These are phyloP conservation scores for Oxyria digyna DNA, from an alignment of 148 eudicot genomes.

Conservation along the genomic window DNA sequence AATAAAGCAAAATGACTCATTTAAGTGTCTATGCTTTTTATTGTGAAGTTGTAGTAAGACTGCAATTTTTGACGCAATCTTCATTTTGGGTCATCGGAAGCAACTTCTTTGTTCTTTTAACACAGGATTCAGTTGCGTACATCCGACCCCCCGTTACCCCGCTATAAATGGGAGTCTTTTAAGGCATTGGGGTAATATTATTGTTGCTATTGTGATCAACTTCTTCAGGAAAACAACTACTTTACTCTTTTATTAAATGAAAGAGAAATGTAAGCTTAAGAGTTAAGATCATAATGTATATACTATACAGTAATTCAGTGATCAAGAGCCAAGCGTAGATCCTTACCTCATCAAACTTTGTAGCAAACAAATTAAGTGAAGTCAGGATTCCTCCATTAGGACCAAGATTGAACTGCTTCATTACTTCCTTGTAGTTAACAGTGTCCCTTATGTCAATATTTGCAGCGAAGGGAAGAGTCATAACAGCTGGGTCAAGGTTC, in stretches of 20 bases:
- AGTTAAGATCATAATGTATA: background rate
- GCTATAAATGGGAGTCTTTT: too few species aligned
- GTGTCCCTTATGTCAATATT: slow-evolving; percentile 94
- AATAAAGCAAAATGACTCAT: too few species aligned
- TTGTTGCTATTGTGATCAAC: too few species aligned
- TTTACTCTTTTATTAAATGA: background rate
- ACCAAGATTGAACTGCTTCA: slow-evolving; percentile 90
- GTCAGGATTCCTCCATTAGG: slow-evolving; percentile 93
- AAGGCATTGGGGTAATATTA: too few species aligned
- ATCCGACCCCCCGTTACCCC: too few species aligned
- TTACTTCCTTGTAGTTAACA: slow-evolving; percentile 85
- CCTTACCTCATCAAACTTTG: slow-evolving; percentile 87
- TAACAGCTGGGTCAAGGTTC: slow-evolving; percentile 90
- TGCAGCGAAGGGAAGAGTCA: slow-evolving; percentile 81
- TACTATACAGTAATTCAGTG: background rate
- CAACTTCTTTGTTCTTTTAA: too few species aligned
- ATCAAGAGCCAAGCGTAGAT: background rate
- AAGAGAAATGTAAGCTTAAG: background rate
- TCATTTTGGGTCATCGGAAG: too few species aligned
- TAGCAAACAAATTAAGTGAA: slow-evolving; percentile 80
- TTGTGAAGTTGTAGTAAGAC: too few species aligned
- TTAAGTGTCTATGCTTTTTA: too few species aligned
- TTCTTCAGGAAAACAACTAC: background rate
- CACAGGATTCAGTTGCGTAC: too few species aligned
- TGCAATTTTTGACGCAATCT: too few species aligned